Percentiles rank a stretch among this genome's conserved stretches.
phyloP scores from a whole-genome alignment of 352 stramenopile species.

The Globisporangium nagaii region DNA sequence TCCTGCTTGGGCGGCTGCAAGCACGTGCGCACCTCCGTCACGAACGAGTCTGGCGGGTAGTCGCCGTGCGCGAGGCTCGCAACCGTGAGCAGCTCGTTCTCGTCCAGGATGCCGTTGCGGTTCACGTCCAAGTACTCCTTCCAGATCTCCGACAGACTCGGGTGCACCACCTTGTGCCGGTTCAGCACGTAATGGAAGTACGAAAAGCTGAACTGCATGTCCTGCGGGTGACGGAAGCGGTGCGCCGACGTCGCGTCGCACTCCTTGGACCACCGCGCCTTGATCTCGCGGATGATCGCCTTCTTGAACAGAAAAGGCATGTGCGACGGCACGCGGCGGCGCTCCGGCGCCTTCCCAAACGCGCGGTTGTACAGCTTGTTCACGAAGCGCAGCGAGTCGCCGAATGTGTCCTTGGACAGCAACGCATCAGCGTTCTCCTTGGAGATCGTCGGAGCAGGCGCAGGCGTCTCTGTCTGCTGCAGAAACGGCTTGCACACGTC shows the following conservation, averaged over 20 bases:
- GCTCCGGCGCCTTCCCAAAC: conserved; percentile 71
- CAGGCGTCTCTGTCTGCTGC: neutral
- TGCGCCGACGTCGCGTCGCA: conserved; percentile 77
- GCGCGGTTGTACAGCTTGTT: conserved; percentile 90
- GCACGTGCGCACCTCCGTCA: conserved; percentile 62
- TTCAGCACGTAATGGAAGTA: conserved; percentile 95
- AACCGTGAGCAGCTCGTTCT: conserved; percentile 89
- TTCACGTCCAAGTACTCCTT: conserved; percentile 88
- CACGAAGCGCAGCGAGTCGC: conserved; percentile 88
- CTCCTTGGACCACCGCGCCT: conserved; percentile 68
- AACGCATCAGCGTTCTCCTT: conserved; percentile 42
- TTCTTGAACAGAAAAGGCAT: conserved; percentile 94
- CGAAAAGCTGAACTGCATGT: conserved; percentile 95
- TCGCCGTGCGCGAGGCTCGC: conserved; percentile 77
- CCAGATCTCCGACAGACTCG: conserved; percentile 81
- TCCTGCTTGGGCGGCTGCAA: conserved; percentile 66
- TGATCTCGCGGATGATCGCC: conserved; percentile 85
- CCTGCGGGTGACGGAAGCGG: conserved; percentile 87
- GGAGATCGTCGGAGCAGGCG: conserved; percentile 14
- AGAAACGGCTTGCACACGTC: conserved; percentile 45
- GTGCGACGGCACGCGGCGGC: conserved; percentile 89
- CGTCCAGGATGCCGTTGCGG: conserved; percentile 83
- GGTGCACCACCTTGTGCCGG: conserved; percentile 66
- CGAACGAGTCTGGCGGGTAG: conserved; percentile 59
- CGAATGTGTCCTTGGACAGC: conserved; percentile 88